These are phyloP conservation scores for Sphagnum tenellum DNA, from an alignment of 225 moss, liverwort and hornwort species.

Conservation along the genomic window DNA sequence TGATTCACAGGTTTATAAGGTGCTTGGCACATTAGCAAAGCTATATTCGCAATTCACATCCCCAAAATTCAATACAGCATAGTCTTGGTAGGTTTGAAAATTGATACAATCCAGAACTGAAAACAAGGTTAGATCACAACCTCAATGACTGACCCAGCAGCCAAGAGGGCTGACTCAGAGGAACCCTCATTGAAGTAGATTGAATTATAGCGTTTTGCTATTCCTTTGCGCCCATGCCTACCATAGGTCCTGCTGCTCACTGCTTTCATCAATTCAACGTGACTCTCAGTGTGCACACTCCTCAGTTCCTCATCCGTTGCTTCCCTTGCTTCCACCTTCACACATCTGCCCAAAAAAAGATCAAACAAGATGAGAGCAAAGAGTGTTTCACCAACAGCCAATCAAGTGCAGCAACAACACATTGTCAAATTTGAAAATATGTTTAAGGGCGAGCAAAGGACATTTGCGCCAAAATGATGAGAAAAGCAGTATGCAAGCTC, in stretches of 20 bases:
- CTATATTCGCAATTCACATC: too few relatives aligned
- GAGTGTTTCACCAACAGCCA: too few relatives aligned
- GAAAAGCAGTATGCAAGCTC: too few relatives aligned
- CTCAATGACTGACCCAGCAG: conserved; percentile 58
- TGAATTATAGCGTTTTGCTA: conserved; percentile 32
- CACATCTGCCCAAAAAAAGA: conserved; percentile 15
- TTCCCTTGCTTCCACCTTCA: conserved; percentile 28
- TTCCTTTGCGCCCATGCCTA: conserved; percentile 16
- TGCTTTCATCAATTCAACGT: conserved; percentile 32
- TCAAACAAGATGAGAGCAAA: conserved; percentile 3
- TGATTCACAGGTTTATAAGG: too few relatives aligned
- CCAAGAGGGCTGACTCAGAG: conserved; percentile 31
- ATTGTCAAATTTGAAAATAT: too few relatives aligned
- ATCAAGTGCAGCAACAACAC: too few relatives aligned
- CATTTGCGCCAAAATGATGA: too few relatives aligned
- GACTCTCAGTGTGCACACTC: conserved; percentile 35
- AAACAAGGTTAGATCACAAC: conserved; percentile 1
- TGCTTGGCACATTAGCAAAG: too few relatives aligned
- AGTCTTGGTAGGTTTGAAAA: too few relatives aligned
- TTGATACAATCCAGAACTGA: too few relatives aligned
- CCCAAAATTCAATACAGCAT: too few relatives aligned
- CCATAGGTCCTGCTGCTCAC: conserved; percentile 19
- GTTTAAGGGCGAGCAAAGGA: too few relatives aligned
- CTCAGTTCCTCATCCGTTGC: conserved; percentile 35
- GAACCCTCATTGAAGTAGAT: conserved; percentile 54